A percentile compares a stretch with the other conserved stretches of the same genome.
Evolutionary conservation across 345 rosid species (phyloP).

Genomic region (Aquilaria sinensis): DNA sequence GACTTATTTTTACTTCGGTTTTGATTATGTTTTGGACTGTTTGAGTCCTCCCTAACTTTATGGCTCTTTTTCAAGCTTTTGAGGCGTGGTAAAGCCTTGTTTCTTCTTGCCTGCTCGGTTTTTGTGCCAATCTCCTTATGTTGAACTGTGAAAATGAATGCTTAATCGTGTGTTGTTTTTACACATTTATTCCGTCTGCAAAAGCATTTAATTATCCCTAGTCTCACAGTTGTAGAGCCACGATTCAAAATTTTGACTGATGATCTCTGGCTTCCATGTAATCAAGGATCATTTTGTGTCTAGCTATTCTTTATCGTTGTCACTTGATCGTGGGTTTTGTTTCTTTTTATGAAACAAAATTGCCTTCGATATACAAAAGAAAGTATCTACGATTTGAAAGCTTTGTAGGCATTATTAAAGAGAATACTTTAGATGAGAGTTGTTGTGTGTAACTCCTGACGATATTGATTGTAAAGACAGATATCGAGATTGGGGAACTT

Average conservation of each 20-base stretch:
- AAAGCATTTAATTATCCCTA: neutral
- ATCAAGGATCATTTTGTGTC: slow-evolving; percentile 14
- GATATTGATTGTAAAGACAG: slow-evolving; percentile 44
- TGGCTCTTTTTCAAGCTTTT: too few species aligned
- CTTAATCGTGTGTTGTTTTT: too few species aligned
- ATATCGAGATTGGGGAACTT: slow-evolving; percentile 45
- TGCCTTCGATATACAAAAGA: slow-evolving; percentile 29
- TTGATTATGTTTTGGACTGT: too few species aligned
- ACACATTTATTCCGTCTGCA: too few species aligned
- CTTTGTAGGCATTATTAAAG: slow-evolving; percentile 54
- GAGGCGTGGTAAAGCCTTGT: too few species aligned
- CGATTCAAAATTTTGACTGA: slow-evolving; percentile 21
- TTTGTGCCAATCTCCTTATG: too few species aligned
- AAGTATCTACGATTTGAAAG: slow-evolving; percentile 12
- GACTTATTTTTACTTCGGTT: too few species aligned
- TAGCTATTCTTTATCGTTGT: neutral
- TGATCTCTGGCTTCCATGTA: slow-evolving; percentile 55
- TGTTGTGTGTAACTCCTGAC: slow-evolving; percentile 45
- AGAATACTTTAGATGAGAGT: slow-evolving; percentile 46
- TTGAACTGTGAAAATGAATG: too few species aligned
- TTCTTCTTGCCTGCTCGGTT: too few species aligned
- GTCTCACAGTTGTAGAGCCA: slow-evolving; percentile 7
- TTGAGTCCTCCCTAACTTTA: too few species aligned
- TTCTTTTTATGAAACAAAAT: slow-evolving; percentile 5
- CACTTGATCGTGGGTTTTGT: slow-evolving; percentile 7